A percentile compares a stretch with the other conserved stretches of the same genome.
Evolutionary conservation across 441 rosid species (phyloP).

Genomic region (Flueggea neowawraea): DNA sequence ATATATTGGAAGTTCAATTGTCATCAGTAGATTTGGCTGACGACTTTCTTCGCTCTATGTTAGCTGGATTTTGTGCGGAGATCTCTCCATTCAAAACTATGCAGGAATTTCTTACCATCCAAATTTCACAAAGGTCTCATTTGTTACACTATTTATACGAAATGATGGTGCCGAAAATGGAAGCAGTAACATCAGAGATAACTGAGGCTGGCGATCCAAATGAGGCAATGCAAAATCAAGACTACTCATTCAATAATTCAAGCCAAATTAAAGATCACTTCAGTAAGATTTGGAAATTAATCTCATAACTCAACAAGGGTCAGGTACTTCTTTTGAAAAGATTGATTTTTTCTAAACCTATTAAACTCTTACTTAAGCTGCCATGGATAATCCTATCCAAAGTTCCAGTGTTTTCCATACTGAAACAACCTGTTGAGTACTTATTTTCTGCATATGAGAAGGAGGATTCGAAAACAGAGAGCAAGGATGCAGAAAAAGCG

Average conservation of each 20-base stretch:
- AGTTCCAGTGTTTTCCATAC: conserved; percentile 41
- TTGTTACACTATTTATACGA: too few relatives aligned
- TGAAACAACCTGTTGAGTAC: too few relatives aligned
- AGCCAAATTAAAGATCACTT: conserved; percentile 11
- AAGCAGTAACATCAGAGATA: too few relatives aligned
- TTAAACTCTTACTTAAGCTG: too few relatives aligned
- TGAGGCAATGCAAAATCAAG: not conserved
- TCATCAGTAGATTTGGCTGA: conserved; percentile 39
- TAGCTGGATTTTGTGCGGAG: conserved; percentile 46
- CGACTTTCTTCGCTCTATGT: conserved; percentile 29
- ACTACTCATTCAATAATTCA: not conserved
- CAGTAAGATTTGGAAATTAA: conserved; percentile 10
- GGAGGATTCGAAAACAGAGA: conserved; percentile 27
- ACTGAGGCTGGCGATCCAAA: too few relatives aligned
- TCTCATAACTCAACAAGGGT: conserved; percentile 13
- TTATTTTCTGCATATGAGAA: conserved; percentile 28
- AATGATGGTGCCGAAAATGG: too few relatives aligned
- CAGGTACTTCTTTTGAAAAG: conserved; percentile 20
- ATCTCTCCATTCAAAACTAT: conserved; percentile 48
- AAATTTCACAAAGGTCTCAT: conserved; percentile 32
- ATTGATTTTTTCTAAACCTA: conserved; percentile 26
- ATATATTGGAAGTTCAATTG: too few relatives aligned
- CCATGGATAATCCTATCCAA: conserved; percentile 57
- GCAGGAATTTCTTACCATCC: conserved; percentile 10
- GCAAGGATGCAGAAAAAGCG: not conserved